phyloP scores from a whole-genome alignment of 164 flowering plant species.

The Echeveria elegans region DNA sequence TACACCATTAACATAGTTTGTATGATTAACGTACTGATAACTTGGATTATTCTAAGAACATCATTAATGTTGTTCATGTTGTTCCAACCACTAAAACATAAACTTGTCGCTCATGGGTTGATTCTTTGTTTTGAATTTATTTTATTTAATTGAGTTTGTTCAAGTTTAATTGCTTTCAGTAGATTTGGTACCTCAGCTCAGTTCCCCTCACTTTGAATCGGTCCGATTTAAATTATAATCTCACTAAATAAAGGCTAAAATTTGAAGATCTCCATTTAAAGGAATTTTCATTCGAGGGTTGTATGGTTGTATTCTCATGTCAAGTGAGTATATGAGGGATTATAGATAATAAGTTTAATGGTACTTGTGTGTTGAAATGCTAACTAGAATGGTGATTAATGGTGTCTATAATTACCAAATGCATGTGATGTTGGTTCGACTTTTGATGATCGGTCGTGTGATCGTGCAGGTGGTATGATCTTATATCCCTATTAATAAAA shows the following conservation, averaged over 20 bases:
- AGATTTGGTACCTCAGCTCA: too few relatives aligned
- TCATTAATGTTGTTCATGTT: background rate
- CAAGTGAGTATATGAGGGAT: background rate
- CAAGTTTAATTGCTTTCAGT: too few relatives aligned
- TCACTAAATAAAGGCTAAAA: too few relatives aligned
- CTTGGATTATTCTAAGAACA: background rate
- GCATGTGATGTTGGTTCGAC: slow-evolving; percentile 4
- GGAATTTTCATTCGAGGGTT: background rate
- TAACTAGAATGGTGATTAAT: background rate
- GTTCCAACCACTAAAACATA: background rate
- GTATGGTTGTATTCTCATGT: background rate
- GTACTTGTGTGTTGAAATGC: slow-evolving; percentile 3
- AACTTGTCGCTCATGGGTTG: background rate
- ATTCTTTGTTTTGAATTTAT: too few relatives aligned
- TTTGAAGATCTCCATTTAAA: background rate
- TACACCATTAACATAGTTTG: background rate
- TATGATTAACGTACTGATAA: background rate
- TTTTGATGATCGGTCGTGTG: background rate
- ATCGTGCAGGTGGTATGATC: background rate
- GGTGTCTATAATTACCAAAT: background rate
- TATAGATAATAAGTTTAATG: background rate
- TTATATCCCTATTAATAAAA: too few relatives aligned
- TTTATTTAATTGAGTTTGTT: too few relatives aligned
- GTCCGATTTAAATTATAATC: too few relatives aligned
- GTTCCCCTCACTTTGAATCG: too few relatives aligned